Evolutionary conservation across 2,329 filamentous ascomycete species (phyloP).

Genomic region (Chaetomiaceae sp.): DNA sequence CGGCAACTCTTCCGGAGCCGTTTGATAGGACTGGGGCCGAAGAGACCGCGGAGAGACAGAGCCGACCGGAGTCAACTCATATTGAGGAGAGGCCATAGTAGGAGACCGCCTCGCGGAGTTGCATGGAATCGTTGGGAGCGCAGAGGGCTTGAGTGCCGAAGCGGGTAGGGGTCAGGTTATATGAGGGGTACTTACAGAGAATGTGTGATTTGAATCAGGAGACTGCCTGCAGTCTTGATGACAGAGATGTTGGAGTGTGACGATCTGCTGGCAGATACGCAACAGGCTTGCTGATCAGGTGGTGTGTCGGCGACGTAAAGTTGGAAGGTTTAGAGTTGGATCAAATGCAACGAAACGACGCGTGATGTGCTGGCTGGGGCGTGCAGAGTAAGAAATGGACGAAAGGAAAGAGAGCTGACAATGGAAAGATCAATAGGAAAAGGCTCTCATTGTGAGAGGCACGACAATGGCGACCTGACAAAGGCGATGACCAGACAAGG

Average conservation of each 20-base stretch:
- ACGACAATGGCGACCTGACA: conserved; percentile 15
- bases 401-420: conserved; percentile 11
- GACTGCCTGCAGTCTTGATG: conserved; percentile 18
- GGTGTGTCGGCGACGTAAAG: neutral
- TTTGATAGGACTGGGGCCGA: too few species aligned
- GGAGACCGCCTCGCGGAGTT: neutral
- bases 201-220: conserved; percentile 7
- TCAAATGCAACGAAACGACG: neutral
- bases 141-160: neutral
- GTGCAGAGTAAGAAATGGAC: conserved; percentile 9
- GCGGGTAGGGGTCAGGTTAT: neutral
- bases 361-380: conserved; percentile 11
- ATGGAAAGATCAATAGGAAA: conserved; percentile 18
- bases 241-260: conserved; percentile 1
- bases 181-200: conserved; percentile 18
- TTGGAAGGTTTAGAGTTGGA: neutral
- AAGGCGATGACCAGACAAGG: conserved; percentile 14
- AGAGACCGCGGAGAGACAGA: too few species aligned
- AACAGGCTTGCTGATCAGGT: conserved; percentile 1
- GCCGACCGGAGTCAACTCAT: neutral
- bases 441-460: conserved; percentile 20
- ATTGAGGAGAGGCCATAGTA: neutral
- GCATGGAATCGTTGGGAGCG: neutral
- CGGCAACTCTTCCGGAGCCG: neutral
- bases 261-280: conserved; percentile 12